Evolutionary conservation across 73 alveolate species (phyloP).

Genomic region (Paramecium sexaurelia): DNA sequence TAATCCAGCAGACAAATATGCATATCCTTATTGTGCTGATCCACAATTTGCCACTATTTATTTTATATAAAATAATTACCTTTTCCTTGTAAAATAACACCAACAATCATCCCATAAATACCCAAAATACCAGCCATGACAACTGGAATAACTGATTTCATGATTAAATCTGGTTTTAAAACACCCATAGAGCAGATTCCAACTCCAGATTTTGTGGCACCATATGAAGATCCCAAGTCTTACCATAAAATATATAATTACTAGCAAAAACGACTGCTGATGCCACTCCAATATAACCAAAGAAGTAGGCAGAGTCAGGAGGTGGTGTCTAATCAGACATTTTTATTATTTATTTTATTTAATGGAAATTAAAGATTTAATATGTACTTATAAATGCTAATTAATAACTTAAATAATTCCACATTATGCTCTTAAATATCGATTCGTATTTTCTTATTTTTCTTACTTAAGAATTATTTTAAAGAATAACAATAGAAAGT

Average conservation of each 20-base stretch:
- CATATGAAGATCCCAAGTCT: conserved; percentile 95
- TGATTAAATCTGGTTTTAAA: conserved; percentile 97
- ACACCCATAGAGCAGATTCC: conserved; percentile 99
- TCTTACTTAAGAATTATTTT: background rate
- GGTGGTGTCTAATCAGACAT: background rate
- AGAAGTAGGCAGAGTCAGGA: conserved; percentile 64
- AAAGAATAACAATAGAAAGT: background rate
- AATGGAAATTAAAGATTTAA: conserved; percentile 34
- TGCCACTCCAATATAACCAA: conserved; percentile 89
- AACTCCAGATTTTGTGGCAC: conserved; percentile 98
- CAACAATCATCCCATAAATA: conserved; percentile 98
- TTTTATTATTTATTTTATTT: background rate
- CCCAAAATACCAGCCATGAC: conserved; percentile 99
- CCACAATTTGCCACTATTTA: conserved; percentile 56
- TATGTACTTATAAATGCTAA: background rate
- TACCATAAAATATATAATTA: conserved; percentile 8
- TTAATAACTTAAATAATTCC: background rate
- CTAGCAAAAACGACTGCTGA: conserved; percentile 87
- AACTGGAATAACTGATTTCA: conserved; percentile 98
- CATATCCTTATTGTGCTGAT: conserved; percentile 87
- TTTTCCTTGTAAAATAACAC: conserved; percentile 92
- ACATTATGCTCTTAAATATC: background rate
- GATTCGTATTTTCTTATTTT: background rate
- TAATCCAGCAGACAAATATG: conserved; percentile 96
- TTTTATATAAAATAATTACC: conserved; percentile 60